phyloP scores from a whole-genome alignment of 768 basidiomycete genomes.

The Ramaria rubella region DNA sequence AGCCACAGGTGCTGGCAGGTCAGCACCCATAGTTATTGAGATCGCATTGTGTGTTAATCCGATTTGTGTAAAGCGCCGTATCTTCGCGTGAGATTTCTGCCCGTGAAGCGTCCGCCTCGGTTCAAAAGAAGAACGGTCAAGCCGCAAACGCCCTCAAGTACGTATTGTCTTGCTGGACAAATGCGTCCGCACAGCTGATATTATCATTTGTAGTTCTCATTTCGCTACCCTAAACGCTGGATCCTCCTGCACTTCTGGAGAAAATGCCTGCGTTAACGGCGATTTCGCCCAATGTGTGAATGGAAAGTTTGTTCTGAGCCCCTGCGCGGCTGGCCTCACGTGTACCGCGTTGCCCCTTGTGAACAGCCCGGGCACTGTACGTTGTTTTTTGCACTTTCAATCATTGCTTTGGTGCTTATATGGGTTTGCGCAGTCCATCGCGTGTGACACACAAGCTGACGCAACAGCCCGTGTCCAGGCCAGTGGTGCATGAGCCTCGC shows the following conservation, averaged over 20 bases:
- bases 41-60: too few relatives aligned
- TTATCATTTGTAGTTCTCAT: conserved; percentile 23
- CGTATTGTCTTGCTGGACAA: too few relatives aligned
- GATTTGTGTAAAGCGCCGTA: too few relatives aligned
- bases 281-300: conserved; percentile 52
- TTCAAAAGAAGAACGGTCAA: conserved; percentile 24
- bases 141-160: conserved; percentile 20
- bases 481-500: conserved; percentile 39
- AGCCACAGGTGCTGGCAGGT: not conserved
- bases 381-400: not conserved
- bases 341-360: conserved; percentile 52
- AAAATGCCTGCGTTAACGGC: conserved; percentile 43
- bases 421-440: conserved; percentile 28
- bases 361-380: conserved; percentile 40
- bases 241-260: conserved; percentile 42
- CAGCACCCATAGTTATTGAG: too few relatives aligned
- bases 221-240: conserved; percentile 40
- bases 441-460: conserved; percentile 45
- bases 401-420: not conserved
- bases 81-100: too few relatives aligned
- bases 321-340: conserved; percentile 22
- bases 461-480: conserved; percentile 34
- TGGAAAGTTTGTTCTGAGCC: conserved; percentile 30
- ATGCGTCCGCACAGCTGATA: too few relatives aligned
- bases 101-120: too few relatives aligned